Evolutionary conservation across 495 filamentous ascomycete genomes (phyloP).

Genomic region (Penicillium mononematosum): DNA sequence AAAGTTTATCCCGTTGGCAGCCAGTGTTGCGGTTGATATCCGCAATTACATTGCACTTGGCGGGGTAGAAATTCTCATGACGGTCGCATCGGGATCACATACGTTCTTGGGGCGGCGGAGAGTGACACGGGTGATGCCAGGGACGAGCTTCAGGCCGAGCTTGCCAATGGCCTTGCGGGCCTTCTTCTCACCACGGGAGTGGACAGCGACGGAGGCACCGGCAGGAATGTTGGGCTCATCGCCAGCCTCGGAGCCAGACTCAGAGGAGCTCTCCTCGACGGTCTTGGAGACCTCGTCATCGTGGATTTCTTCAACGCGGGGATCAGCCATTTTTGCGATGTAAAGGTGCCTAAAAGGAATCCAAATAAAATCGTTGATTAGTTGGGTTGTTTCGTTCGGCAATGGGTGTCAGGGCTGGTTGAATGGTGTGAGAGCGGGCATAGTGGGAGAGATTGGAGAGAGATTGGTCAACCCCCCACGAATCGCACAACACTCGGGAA

Average conservation of each 20-base stretch:
- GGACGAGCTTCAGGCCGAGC: slow-evolving; percentile 92
- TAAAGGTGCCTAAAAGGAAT: slow-evolving; percentile 33
- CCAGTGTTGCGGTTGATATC: neutral
- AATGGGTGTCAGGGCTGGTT: slow-evolving; percentile 11
- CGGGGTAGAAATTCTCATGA: slow-evolving; percentile 6
- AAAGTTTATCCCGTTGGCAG: neutral
- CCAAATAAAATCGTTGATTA: slow-evolving; percentile 14
- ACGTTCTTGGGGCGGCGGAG: slow-evolving; percentile 98
- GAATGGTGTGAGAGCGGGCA: slow-evolving; percentile 20
- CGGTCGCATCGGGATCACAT: slow-evolving; percentile 28
- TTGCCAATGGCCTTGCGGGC: slow-evolving; percentile 97
- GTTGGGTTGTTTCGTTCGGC: slow-evolving; percentile 7
- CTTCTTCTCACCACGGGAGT: slow-evolving; percentile 99
- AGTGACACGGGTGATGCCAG: slow-evolving; percentile 96
- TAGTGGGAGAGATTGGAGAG: slow-evolving; percentile 17
- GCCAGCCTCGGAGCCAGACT: slow-evolving; percentile 73
- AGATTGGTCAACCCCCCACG: slow-evolving; percentile 20
- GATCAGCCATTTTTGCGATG: slow-evolving; percentile 80
- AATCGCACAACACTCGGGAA: slow-evolving; percentile 34
- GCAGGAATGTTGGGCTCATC: slow-evolving; percentile 74
- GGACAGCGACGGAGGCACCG: slow-evolving; percentile 82
- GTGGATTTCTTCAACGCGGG: slow-evolving; percentile 94
- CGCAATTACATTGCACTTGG: slow-evolving; percentile 1
- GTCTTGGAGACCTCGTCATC: slow-evolving; percentile 78
- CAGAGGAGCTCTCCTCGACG: slow-evolving; percentile 73